Conservation (phyloP, 202 grass and related monocot species). For the Setaria viridis region DNA sequence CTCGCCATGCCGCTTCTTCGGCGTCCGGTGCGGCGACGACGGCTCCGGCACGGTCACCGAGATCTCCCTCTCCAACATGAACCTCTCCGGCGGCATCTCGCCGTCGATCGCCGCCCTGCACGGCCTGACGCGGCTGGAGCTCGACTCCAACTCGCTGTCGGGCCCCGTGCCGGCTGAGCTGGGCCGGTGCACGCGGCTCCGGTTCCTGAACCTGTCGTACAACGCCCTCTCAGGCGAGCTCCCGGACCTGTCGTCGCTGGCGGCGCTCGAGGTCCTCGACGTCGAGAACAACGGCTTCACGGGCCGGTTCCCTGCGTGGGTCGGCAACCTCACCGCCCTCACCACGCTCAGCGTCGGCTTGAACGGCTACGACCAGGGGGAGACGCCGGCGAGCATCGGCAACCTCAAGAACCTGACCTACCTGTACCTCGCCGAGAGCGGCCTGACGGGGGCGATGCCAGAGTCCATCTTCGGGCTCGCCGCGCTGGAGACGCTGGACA, state of each 20-base stretch:
- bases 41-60: slow-evolving; percentile 37
- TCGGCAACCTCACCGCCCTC: slow-evolving; percentile 39
- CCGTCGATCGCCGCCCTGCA: slow-evolving; percentile 38
- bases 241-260: slow-evolving; percentile 54
- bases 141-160: slow-evolving; percentile 55
- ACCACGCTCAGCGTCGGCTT: slow-evolving; percentile 50
- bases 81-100: slow-evolving; percentile 73
- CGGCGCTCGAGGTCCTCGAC: slow-evolving; percentile 48
- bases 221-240: slow-evolving; percentile 57
- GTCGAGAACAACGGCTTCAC: slow-evolving; percentile 47
- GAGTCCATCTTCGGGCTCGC: slow-evolving; percentile 62
- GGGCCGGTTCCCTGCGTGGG: slow-evolving; percentile 57
- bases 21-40: slow-evolving; percentile 45
- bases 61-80: slow-evolving; percentile 63
- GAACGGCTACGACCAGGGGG: slow-evolving; percentile 44
- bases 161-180: slow-evolving; percentile 58
- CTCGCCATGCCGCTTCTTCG: slow-evolving; percentile 55
- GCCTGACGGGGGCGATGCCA: slow-evolving; percentile 56
- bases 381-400: slow-evolving; percentile 59
- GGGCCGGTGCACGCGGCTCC: slow-evolving; percentile 41
- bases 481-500: slow-evolving; percentile 63
- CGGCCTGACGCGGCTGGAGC: slow-evolving; percentile 42
- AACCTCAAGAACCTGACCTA: slow-evolving; percentile 80
- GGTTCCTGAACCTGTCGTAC: slow-evolving; percentile 54
- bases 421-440: slow-evolving; percentile 53